phyloP scores from a whole-genome alignment of 2,329 filamentous ascomycete species.

The Neocucurbitaria cava region DNA sequence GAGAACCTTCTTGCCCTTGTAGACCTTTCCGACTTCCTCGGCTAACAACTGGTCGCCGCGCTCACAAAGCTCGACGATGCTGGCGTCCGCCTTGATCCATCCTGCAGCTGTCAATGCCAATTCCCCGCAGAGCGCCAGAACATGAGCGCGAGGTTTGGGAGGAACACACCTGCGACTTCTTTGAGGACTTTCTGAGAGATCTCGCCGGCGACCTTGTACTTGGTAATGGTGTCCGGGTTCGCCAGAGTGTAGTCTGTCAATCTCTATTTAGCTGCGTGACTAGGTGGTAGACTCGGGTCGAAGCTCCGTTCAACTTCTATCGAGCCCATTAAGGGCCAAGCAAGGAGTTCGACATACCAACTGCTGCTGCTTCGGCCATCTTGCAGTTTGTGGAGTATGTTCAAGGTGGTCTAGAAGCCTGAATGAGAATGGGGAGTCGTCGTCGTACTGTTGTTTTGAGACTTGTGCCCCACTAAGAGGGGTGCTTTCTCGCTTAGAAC shows the following conservation, averaged over 20 bases:
- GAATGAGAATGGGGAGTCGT: conserved; percentile 31
- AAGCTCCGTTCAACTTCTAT: conserved; percentile 7
- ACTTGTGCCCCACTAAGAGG: conserved; percentile 40
- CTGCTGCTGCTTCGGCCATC: conserved; percentile 44
- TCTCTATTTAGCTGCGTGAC: conserved; percentile 35
- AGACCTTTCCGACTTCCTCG: conserved; percentile 93
- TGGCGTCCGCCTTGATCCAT: conserved; percentile 81
- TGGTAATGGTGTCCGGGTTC: conserved; percentile 94
- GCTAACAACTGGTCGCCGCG: conserved; percentile 94
- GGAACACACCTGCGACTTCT: conserved; percentile 69
- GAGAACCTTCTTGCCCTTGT: conserved; percentile 94
- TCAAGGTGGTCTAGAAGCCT: conserved; percentile 29
- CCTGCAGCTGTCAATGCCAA: conserved; percentile 52
- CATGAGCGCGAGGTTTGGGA: conserved; percentile 5
- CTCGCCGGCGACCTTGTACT: conserved; percentile 95
- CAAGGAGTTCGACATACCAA: conserved; percentile 32
- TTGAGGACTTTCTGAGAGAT: conserved; percentile 97
- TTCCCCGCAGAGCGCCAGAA: conserved; percentile 12
- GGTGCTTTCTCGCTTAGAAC: conserved; percentile 39
- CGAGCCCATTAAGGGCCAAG: neutral
- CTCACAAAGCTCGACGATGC: conserved; percentile 93
- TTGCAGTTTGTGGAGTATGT: conserved; percentile 34
- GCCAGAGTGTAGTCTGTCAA: conserved; percentile 81
- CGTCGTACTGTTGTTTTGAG: conserved; percentile 38
- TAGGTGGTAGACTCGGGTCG: conserved; percentile 12